Conservation (phyloP, 2,329 filamentous ascomycete species). For the Leptographium wingfieldii region DNA sequence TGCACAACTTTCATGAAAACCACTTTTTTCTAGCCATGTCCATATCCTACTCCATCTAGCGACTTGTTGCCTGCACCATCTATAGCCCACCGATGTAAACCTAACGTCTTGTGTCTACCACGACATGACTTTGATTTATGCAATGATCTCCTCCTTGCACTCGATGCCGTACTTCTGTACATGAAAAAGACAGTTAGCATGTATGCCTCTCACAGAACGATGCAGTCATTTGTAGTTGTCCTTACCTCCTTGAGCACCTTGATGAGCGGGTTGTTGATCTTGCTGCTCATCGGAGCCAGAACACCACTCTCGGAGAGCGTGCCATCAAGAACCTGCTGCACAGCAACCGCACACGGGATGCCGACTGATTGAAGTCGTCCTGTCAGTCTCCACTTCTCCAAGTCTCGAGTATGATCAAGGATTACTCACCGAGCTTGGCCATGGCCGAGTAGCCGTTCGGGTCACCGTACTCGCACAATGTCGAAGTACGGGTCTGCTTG, state of each 20-base stretch:
- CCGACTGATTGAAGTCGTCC: slow-evolving; percentile 34
- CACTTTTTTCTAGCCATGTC: neutral
- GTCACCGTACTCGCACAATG: slow-evolving; percentile 67
- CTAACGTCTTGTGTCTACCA: neutral
- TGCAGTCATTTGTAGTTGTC: slow-evolving; percentile 24
- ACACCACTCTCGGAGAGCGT: slow-evolving; percentile 51
- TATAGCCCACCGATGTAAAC: neutral
- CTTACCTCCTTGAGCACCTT: slow-evolving; percentile 61
- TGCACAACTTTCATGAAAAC: neutral
- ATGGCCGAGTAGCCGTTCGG: slow-evolving; percentile 64
- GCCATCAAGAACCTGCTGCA: slow-evolving; percentile 53
- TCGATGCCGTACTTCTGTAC: slow-evolving; percentile 8
- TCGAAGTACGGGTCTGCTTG: slow-evolving; percentile 66
- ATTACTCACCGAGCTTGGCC: slow-evolving; percentile 49
- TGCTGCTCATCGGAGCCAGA: slow-evolving; percentile 53
- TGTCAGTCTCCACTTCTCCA: neutral
- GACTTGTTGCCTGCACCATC: neutral
- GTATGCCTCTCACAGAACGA: slow-evolving; percentile 21
- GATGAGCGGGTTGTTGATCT: slow-evolving; percentile 57
- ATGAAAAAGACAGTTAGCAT: neutral
- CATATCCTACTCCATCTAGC: neutral
- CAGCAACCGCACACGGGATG: slow-evolving; percentile 48
- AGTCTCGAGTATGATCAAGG: neutral
- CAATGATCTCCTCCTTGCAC: slow-evolving; percentile 14
- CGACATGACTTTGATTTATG: neutral